Percentiles rank a stretch among this genome's conserved stretches.
Conservation (phyloP, 1,284 basidiomycete species). For the Ustilago xerochloae region DNA sequence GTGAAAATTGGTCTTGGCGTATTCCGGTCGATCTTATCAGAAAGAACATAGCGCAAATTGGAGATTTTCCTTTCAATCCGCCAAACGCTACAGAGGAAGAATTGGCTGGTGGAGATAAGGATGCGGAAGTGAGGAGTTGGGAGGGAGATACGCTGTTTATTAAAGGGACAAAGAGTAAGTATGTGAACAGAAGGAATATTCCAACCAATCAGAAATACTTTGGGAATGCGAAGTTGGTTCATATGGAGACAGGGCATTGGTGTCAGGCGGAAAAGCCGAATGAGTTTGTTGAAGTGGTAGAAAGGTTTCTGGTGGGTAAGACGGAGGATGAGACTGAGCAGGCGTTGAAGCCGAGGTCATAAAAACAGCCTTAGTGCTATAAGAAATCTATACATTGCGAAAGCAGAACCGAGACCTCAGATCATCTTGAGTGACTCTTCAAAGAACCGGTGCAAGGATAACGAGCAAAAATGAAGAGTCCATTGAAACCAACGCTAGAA, state of each 20-base stretch:
- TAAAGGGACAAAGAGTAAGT: constrained; percentile 76
- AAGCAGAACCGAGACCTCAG: too few relatives aligned
- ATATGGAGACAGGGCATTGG: constrained; percentile 69
- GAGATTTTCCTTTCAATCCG: constrained; percentile 76
- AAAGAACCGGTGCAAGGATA: too few relatives aligned
- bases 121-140: constrained; percentile 70
- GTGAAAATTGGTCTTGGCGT: constrained; percentile 74
- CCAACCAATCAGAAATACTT: constrained; percentile 76
- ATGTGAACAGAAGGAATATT: constrained; percentile 78
- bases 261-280: constrained; percentile 69
- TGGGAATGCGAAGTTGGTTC: constrained; percentile 72
- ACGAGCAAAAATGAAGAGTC: too few relatives aligned
- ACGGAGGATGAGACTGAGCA: constrained; percentile 32
- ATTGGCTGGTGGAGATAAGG: constrained; percentile 8
- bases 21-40: constrained; percentile 79
- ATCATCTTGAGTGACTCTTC: too few relatives aligned
- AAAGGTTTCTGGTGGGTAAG: constrained; percentile 58
- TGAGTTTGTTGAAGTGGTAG: constrained; percentile 67
- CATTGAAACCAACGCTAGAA: too few relatives aligned
- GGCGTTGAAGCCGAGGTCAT: constrained; percentile 30
- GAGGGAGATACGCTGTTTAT: constrained; percentile 78
- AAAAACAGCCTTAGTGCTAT: background rate
- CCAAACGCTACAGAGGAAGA: constrained; percentile 71
- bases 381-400: too few relatives aligned
- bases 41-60: constrained; percentile 76